Evolutionary conservation across 768 basidiomycete species (phyloP), one percentile per base, ranked within the genome.

Genomic region (Trametopsis cervina): DNA sequence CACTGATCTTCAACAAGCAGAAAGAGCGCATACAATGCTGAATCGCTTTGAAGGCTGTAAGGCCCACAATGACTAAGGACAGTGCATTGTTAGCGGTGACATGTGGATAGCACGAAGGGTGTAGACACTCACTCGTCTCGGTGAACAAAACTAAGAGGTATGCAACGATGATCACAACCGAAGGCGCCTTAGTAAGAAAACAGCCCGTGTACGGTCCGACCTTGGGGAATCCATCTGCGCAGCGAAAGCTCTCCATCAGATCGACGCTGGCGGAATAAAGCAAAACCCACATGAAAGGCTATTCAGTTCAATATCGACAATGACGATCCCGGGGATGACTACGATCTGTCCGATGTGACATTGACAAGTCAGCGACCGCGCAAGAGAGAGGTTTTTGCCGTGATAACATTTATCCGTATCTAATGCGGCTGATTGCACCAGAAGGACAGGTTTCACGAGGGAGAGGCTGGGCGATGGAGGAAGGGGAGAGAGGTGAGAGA

Each of bases 111-210:
- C n/a, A 27, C 24, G 11, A 45, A 33, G 29, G 15, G 15, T 33
- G 7, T 33, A 26, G 44, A 24, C 13, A 57, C 69, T 35, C 41
- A 71, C 72, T 60, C 1, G 69, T 73, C 58, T 74, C 73, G 3
- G 61, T 67, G 3, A 70, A 5, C 35, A 68, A 58, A 4, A 74
- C 56, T 12, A 68, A 47, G 7, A 72, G 57, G 51, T 72, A 74
- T 3, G 64, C 66, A 9, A 67, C 53, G 18, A 70, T 61, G 18
- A 71, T 65, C n/a, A 69, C 60, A n/a, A 27, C 27, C 12, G 60
- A 53, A 41, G 65, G 66, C 1, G 69, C 68, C 18, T 63, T 37
- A 4, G 54, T 53, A 20, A 71, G 52, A 1, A 43, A 46, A 51
- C 72, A 73, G 2, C 69, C 71, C 36, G 58, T 52, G 3, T 42